A percentile compares a stretch with the other conserved stretches of the same genome.
These are phyloP conservation scores for Amanita jacksonii DNA, from an alignment of 768 basidiomycete genomes.

Conservation along the genomic window DNA sequence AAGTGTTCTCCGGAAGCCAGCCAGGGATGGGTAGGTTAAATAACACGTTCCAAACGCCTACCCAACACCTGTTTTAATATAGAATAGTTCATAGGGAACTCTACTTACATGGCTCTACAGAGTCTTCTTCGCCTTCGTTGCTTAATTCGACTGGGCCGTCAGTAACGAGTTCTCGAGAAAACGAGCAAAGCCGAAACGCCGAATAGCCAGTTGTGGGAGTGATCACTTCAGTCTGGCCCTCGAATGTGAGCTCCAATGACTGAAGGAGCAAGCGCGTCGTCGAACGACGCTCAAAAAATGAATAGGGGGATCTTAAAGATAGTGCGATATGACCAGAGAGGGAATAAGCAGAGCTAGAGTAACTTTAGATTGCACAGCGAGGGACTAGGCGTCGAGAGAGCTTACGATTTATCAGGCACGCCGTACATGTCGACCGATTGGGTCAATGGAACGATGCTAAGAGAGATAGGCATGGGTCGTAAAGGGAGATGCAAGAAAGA, in stretches of 20 bases:
- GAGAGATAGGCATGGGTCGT: constrained; percentile 49
- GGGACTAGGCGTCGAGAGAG: not conserved
- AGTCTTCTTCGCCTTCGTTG: constrained; percentile 56
- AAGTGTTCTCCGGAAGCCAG: constrained; percentile 68
- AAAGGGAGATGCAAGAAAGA: constrained; percentile 15
- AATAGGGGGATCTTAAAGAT: constrained; percentile 46
- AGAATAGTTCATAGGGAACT: not conserved
- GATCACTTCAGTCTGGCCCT: constrained; percentile 76
- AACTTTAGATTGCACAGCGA: constrained; percentile 3
- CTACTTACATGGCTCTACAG: constrained; percentile 37
- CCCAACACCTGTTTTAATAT: constrained; percentile 4
- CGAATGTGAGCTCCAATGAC: constrained; percentile 69
- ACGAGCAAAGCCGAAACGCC: constrained; percentile 54
- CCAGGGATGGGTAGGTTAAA: constrained; percentile 85
- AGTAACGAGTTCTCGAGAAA: constrained; percentile 53
- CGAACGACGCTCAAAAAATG: constrained; percentile 45
- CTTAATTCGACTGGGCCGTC: constrained; percentile 47
- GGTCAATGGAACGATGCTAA: constrained; percentile 54
- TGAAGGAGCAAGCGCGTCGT: constrained; percentile 47
- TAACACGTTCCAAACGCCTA: constrained; percentile 59
- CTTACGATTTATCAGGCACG: constrained; percentile 55
- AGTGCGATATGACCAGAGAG: constrained; percentile 75
- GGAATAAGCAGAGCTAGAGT: constrained; percentile 70
- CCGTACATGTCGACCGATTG: constrained; percentile 62
- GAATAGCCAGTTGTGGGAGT: constrained; percentile 59